These are phyloP conservation scores for Pseudogymnoascus destructans DNA, from an alignment of 2,329 filamentous ascomycete species.

Conservation along the genomic window DNA sequence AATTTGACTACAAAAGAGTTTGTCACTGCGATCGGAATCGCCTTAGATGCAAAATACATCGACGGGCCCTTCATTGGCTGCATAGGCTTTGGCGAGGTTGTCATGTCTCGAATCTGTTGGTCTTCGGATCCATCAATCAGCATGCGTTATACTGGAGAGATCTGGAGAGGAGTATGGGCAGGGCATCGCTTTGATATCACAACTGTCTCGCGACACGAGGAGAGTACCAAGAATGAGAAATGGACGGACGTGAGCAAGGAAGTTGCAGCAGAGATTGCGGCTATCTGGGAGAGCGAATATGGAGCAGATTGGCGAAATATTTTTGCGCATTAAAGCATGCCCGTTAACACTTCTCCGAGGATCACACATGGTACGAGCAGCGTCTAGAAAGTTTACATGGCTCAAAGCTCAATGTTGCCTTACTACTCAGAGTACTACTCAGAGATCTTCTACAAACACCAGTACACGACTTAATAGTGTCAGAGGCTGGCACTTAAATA, in stretches of 20 bases:
- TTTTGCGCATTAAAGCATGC: no score
- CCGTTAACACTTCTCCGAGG: no score
- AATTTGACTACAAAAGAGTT: neutral
- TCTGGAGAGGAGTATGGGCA: neutral
- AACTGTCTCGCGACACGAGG: neutral
- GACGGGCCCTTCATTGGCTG: neutral
- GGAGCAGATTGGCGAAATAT: no score
- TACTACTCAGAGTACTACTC: no score
- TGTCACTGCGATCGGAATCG: neutral
- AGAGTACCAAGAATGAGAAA: neutral
- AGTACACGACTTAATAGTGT: no score
- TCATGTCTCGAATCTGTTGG: neutral
- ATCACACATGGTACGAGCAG: no score
- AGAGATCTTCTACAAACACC: no score
- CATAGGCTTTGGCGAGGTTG: neutral
- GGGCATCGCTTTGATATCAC: neutral
- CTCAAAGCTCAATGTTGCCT: no score
- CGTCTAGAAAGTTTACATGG: no score
- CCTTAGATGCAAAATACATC: neutral
- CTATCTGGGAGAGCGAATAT: no score
- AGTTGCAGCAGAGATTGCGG: neutral
- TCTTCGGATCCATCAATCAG: neutral
- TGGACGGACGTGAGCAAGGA: neutral
- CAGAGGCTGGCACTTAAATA: no score
- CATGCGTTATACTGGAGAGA: no score